These are phyloP conservation scores for Leccinum aurantiacum DNA, from an alignment of 768 basidiomycete genomes.

Conservation along the genomic window DNA sequence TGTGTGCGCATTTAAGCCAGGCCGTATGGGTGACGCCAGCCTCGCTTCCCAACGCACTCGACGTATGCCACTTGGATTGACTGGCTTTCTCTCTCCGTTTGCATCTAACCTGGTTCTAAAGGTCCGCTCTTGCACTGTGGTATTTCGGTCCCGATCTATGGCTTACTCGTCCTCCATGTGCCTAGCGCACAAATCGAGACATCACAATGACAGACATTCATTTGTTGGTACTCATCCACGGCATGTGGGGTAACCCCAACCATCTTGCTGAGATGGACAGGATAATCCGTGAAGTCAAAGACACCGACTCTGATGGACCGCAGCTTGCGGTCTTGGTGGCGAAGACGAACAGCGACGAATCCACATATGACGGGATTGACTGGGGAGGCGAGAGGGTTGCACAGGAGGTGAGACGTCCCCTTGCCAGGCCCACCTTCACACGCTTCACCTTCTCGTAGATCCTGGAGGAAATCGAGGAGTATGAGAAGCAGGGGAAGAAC, in stretches of 20 bases:
- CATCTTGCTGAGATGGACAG: slow-evolving; percentile 62
- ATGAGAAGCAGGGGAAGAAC: slow-evolving; percentile 51
- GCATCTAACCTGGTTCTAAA: not conserved
- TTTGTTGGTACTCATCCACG: slow-evolving; percentile 47
- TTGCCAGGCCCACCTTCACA: not conserved
- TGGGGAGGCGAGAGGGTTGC: slow-evolving; percentile 82
- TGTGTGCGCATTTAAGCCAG: not conserved
- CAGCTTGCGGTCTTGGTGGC: slow-evolving; percentile 63
- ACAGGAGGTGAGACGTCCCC: slow-evolving; percentile 55
- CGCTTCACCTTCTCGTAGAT: slow-evolving; percentile 42
- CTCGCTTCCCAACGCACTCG: not conserved
- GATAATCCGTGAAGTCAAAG: slow-evolving; percentile 48
- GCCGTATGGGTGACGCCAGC: slow-evolving; percentile 4
- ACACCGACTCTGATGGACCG: slow-evolving; percentile 32
- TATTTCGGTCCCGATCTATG: not conserved
- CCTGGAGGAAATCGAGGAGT: slow-evolving; percentile 48
- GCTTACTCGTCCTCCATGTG: not conserved
- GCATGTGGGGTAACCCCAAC: slow-evolving; percentile 81
- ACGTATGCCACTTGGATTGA: not conserved
- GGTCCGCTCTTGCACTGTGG: not conserved
- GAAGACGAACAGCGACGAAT: slow-evolving; percentile 61
- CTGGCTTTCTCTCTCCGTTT: not conserved
- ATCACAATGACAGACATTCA: slow-evolving; percentile 35
- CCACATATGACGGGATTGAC: slow-evolving; percentile 82
- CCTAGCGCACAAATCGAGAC: slow-evolving; percentile 5